Percentiles rank a stretch among this genome's conserved stretches.
Conservation (phyloP, 225 moss, liverwort and hornwort species). For the Asterella californica region DNA sequence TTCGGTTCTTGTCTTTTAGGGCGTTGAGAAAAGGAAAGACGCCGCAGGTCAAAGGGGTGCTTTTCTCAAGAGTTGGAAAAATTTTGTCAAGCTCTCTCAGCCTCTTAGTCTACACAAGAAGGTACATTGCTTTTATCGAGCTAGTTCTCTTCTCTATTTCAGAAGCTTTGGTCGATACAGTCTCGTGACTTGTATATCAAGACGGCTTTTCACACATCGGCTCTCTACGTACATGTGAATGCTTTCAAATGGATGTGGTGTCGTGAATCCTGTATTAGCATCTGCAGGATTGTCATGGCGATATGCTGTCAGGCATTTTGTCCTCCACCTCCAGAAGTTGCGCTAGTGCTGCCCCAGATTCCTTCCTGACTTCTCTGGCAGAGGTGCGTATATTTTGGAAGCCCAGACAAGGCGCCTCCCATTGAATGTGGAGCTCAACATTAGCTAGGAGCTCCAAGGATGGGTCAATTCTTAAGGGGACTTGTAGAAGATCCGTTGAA, state of each 20-base stretch:
- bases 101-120: slow-evolving; percentile 2
- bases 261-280: background rate
- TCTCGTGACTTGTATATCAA: background rate
- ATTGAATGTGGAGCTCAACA: background rate
- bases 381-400: slow-evolving; percentile 5
- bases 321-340: slow-evolving; percentile 1
- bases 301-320: slow-evolving; percentile 11
- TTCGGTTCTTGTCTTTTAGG: background rate
- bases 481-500: background rate
- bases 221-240: background rate
- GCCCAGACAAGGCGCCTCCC: background rate
- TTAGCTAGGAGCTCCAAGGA: background rate
- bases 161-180: background rate
- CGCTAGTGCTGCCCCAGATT: slow-evolving; percentile 6
- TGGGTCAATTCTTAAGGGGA: background rate
- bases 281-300: slow-evolving; percentile 10
- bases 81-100: background rate
- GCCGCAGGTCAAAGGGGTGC: slow-evolving; percentile 1
- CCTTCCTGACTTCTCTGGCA: slow-evolving; percentile 24
- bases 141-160: background rate
- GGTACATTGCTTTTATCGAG: background rate
- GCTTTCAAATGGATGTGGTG: background rate
- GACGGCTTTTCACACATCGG: background rate
- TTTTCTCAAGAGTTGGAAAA: slow-evolving; percentile 14
- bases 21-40: background rate